Percentiles rank a stretch among this genome's conserved stretches.
phyloP scores from a whole-genome alignment of 2,329 filamentous ascomycete species.

The Fragosphaeria purpurea region DNA sequence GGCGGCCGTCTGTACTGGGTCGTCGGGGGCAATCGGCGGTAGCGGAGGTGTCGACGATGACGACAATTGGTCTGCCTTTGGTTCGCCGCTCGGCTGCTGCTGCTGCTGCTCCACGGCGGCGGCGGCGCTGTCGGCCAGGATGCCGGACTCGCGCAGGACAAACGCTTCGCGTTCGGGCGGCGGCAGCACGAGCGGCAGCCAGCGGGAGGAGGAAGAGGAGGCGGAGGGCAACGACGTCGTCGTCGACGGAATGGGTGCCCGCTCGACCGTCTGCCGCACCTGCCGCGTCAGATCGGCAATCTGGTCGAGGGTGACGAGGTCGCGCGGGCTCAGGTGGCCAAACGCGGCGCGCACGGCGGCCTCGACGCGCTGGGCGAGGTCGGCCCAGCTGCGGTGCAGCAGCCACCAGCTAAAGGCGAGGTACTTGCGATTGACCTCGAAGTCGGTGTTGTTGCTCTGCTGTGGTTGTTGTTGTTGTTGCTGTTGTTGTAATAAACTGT shows the following conservation, averaged over 20 bases:
- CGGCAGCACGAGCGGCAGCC: slow-evolving; percentile 79
- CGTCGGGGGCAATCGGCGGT: too few species aligned
- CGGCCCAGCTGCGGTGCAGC: slow-evolving; percentile 78
- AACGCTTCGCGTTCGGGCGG: slow-evolving; percentile 67
- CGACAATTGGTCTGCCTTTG: neutral
- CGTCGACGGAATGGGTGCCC: slow-evolving; percentile 18
- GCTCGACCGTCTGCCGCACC: slow-evolving; percentile 74
- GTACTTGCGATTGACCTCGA: slow-evolving; percentile 91
- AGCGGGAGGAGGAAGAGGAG: slow-evolving; percentile 31
- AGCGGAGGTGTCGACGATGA: slow-evolving; percentile 21
- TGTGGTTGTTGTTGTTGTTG: slow-evolving; percentile 55
- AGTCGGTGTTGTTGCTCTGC: slow-evolving; percentile 68
- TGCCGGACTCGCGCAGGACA: slow-evolving; percentile 78
- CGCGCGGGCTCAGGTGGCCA: slow-evolving; percentile 76
- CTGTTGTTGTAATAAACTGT: slow-evolving; percentile 30
- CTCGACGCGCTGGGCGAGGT: slow-evolving; percentile 72
- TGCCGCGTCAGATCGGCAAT: slow-evolving; percentile 74
- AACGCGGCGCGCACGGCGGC: slow-evolving; percentile 83
- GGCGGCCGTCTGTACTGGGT: slow-evolving; percentile 29
- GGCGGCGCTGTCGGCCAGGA: slow-evolving; percentile 46
- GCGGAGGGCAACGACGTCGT: slow-evolving; percentile 25
- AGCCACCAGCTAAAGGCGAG: slow-evolving; percentile 98
- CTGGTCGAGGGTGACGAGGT: slow-evolving; percentile 71
- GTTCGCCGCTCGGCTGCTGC: neutral
- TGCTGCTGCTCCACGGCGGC: slow-evolving; percentile 16